phyloP scores from a whole-genome alignment of 1,139 yeast genomes.

The Scheffersomyces parashehatae region DNA sequence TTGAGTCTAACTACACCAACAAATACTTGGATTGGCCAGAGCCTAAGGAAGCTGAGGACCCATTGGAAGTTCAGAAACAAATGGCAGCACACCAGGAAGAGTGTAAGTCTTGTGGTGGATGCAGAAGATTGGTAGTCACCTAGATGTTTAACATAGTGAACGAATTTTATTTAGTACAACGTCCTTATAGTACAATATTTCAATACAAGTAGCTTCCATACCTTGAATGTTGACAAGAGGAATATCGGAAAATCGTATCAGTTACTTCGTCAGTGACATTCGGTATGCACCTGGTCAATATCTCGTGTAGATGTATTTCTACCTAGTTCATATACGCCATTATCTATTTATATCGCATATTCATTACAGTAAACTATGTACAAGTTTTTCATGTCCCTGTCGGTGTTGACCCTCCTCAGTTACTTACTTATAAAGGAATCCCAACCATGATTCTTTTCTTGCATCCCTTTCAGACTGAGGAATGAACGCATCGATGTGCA shows the following conservation, averaged over 20 bases:
- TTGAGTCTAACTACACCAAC: slow-evolving; percentile 51
- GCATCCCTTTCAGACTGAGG: slow-evolving; percentile 65
- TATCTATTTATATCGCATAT: too few relatives aligned
- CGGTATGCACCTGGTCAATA: too few relatives aligned
- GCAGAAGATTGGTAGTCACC: slow-evolving; percentile 38
- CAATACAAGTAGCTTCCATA: too few relatives aligned
- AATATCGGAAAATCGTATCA: too few relatives aligned
- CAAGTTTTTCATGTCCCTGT: too few relatives aligned
- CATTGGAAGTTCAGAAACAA: slow-evolving; percentile 44
- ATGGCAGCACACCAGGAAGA: slow-evolving; percentile 49
- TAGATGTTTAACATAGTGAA: not conserved
- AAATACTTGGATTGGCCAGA: slow-evolving; percentile 52
- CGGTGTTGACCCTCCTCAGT: not conserved
- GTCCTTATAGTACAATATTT: too few relatives aligned
- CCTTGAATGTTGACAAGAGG: too few relatives aligned
- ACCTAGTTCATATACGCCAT: too few relatives aligned
- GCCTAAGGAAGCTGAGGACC: slow-evolving; percentile 49
- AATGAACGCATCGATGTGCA: slow-evolving; percentile 74
- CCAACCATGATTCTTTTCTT: slow-evolving; percentile 56
- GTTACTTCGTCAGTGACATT: too few relatives aligned
- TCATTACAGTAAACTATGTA: too few relatives aligned
- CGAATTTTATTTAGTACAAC: too few relatives aligned
- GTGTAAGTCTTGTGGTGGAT: slow-evolving; percentile 52
- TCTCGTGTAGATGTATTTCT: too few relatives aligned
- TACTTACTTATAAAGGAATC: slow-evolving; percentile 49